Base-by-base conservation (phyloP, 192 early-diverging fungal species). In the Backusella liffmaniae region DNA sequence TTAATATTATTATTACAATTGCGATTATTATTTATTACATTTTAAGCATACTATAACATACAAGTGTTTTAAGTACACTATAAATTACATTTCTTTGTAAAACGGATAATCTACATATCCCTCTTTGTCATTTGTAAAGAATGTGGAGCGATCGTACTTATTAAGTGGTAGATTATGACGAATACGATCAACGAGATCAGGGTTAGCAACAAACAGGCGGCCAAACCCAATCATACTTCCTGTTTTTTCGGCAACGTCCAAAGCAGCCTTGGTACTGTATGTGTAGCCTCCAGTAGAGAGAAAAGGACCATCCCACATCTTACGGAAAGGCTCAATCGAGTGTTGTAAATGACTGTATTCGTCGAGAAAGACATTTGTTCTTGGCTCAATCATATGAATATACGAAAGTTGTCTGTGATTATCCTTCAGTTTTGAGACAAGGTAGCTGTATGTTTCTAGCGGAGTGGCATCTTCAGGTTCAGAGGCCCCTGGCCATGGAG, bases 291-390 rank as follows among this genome's bases (percentile, higher is more conserved):
- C 80, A 67, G 78, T 74, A 51, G 49, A 26, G 13, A 82, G 18
- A 35, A 82, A 73, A 16, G 56, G 70, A 1, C 71, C 74, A n/a
- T 76, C 39, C 81, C 81, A 76, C 32, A 67, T 32, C 12, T 68
- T 51, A 9, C 72, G 70, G 72, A 72, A 81, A 62, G 67, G 72
- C 39, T 66, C 66, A 35, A 82, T 30, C 1, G 35, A 49, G 3
- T 69, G 21, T 18, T 34, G 39, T 26, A 39, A 36, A 13, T 37
- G 35, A 37, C 21, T 36, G n/a, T 34, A 36, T 16, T 34, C 35
- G 1, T 37, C n/a, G 37, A 94, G 94, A 72, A 96, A 90, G 29
- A 65, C 26, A 36, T 77, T 68, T 15, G 65, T 34, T 18, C 82
- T 70, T 21, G 34, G n/a, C 71, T 84, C 83, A 13, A 79, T 59